Evolutionary conservation across 179 eudicot genomes (phyloP), one percentile per base, ranked within the genome.

Genomic region (Gypsophila paniculata): DNA sequence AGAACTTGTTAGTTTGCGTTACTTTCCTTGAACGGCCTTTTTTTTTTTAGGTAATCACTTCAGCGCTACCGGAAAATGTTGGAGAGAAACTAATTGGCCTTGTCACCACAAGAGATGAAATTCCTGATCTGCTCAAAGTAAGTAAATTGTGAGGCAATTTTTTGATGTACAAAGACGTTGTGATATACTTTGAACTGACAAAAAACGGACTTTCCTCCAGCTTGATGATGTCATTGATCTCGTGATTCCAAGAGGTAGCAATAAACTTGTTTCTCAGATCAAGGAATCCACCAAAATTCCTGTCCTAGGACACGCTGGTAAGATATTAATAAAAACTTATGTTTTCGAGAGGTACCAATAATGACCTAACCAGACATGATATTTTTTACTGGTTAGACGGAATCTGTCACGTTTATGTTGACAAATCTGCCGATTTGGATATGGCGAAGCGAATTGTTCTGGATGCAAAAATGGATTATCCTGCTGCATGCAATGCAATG

Each of bases 211-310:
- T 61, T 21, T 48, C 32, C 38, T 82, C 22, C 86, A 95, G 99
- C 91, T 90, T 77, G 99, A 95, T 79, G 96, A 92, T 83, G 99
- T 92, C 66, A 95, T 95, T 71, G 98, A 95, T 80, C 98, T 95
- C 51, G 99, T 95, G 73, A 95, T 95, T 69, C 99, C 99, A 39
- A 92, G 97, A 83, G 99, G 99, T 74, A 95, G 98, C 87, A 92
- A 95, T 77, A 82, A 84, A 75, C 99, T 95, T 72, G 99, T 95
- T 64, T 81, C 96, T 72, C 88, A 91, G 80, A 85, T 95, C 60
- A 92, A 89, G 83, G 84, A 86, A 62, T 88, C 95, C 32, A 95
- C 99, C 67, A 90, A 89, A 83, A 95, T 95, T 73, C 99, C 99
- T 17, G 99, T 95, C 68, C 85, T 95, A 44, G 99, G 99, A 19